Conservation (phyloP, 495 filamentous ascomycete genomes). For the Cryomyces minteri region DNA sequence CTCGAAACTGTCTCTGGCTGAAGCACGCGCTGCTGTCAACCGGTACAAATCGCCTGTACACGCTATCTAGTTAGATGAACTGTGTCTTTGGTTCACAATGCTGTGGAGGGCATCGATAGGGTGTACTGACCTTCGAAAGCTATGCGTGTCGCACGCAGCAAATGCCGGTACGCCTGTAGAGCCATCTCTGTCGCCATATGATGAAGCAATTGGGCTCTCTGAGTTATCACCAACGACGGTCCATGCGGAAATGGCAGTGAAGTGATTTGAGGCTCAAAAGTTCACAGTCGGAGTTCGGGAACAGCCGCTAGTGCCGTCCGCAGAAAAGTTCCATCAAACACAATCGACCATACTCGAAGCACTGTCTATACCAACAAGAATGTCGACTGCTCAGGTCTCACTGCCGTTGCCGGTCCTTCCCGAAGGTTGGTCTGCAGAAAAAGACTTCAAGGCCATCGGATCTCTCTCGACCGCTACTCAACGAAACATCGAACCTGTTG, state of each 20-base stretch:
- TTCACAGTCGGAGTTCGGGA: no score
- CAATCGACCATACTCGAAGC: slow-evolving; percentile 7
- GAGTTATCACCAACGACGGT: no score
- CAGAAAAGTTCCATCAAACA: not conserved
- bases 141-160: slow-evolving; percentile 64
- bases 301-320: no score
- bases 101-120: not conserved
- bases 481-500: slow-evolving; percentile 83
- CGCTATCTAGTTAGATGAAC: not conserved
- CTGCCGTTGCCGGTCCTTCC: slow-evolving; percentile 71
- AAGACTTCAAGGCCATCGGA: slow-evolving; percentile 73
- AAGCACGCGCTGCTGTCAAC: slow-evolving; percentile 46
- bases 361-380: slow-evolving; percentile 7
- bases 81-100: not conserved
- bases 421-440: slow-evolving; percentile 69
- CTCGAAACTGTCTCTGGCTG: slow-evolving; percentile 56
- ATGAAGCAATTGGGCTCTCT: not conserved
- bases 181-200: slow-evolving; percentile 31
- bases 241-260: no score
- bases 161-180: slow-evolving; percentile 57
- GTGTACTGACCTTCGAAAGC: slow-evolving; percentile 57
- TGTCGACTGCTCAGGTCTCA: slow-evolving; percentile 69
- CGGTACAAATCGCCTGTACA: slow-evolving; percentile 43
- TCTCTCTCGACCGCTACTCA: slow-evolving; percentile 48
- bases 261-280: no score